Percentiles rank a stretch among this genome's conserved stretches.
Conservation (phyloP, 2,329 filamentous ascomycete species). For the Exophiala alcalophila region DNA sequence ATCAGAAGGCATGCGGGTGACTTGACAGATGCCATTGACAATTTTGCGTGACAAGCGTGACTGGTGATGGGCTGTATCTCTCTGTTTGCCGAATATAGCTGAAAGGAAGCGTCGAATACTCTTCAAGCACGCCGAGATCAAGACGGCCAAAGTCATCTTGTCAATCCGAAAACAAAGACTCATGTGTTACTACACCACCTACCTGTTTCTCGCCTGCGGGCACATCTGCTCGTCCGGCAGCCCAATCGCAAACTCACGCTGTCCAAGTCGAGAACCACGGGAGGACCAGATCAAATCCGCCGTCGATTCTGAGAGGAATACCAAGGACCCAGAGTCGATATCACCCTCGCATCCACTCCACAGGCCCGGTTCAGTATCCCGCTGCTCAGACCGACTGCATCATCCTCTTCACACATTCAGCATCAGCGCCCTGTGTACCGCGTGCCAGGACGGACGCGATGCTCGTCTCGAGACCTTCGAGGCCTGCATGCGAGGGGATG, state of each 20-base stretch:
- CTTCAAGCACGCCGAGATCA: too few species aligned
- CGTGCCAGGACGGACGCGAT: conserved; percentile 17
- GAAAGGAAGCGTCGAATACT: too few species aligned
- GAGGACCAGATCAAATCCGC: not conserved
- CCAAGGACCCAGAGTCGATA: not conserved
- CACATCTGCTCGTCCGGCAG: conserved; percentile 16
- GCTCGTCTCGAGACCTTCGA: conserved; percentile 15
- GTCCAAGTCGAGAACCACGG: conserved; percentile 1
- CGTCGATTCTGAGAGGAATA: not conserved
- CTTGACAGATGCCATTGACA: too few species aligned
- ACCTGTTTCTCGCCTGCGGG: conserved; percentile 23
- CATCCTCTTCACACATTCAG: conserved; percentile 25
- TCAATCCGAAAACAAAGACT: not conserved
- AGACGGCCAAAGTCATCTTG: too few species aligned
- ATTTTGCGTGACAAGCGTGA: too few species aligned
- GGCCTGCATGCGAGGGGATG: conserved; percentile 5
- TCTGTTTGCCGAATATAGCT: not conserved
- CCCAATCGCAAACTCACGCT: conserved; percentile 13
- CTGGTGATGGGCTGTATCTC: too few species aligned
- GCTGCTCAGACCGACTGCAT: not conserved
- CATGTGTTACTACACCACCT: conserved; percentile 28
- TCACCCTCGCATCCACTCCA: not conserved
- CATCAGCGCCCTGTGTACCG: conserved; percentile 15
- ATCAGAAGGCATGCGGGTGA: not conserved
- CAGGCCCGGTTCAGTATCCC: not conserved